Conservation (phyloP, 2,329 filamentous ascomycete species). For the Cryoendolithus antarcticus region DNA sequence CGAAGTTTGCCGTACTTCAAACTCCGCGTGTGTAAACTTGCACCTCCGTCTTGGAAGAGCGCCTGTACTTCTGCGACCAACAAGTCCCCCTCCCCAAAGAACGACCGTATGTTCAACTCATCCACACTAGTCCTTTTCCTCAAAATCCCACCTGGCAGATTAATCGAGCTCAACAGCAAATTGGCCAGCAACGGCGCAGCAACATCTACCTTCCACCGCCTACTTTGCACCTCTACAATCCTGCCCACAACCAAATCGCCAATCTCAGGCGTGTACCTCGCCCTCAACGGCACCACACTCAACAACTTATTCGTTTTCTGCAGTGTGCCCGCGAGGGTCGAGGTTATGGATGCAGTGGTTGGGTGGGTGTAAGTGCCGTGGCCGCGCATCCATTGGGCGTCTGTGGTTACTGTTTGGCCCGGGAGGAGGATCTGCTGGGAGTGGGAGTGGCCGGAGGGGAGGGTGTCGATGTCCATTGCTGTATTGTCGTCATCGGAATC, state of each 20-base stretch:
- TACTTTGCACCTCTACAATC: slow-evolving; percentile 87
- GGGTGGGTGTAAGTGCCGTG: slow-evolving; percentile 76
- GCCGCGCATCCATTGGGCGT: slow-evolving; percentile 96
- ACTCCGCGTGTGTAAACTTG: slow-evolving; percentile 77
- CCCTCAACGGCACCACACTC: slow-evolving; percentile 77
- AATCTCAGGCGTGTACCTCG: slow-evolving; percentile 90
- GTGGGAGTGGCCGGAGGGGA: slow-evolving; percentile 31
- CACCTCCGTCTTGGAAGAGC: slow-evolving; percentile 72
- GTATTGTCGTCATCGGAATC: slow-evolving; percentile 19
- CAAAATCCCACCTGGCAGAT: slow-evolving; percentile 84
- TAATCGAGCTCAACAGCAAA: slow-evolving; percentile 79
- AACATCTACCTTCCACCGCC: slow-evolving; percentile 91
- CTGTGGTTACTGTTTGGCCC: slow-evolving; percentile 74
- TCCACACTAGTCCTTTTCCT: slow-evolving; percentile 88
- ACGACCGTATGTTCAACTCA: slow-evolving; percentile 92
- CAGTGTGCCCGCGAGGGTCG: slow-evolving; percentile 80
- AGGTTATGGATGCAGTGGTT: slow-evolving; percentile 58
- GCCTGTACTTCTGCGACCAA: slow-evolving; percentile 91
- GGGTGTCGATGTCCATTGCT: slow-evolving; percentile 35
- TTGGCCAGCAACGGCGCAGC: slow-evolving; percentile 74
- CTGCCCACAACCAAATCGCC: slow-evolving; percentile 89
- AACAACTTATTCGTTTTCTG: slow-evolving; percentile 95
- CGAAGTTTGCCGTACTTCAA: slow-evolving; percentile 91
- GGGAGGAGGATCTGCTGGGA: slow-evolving; percentile 59
- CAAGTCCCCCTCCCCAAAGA: slow-evolving; percentile 90